Conservation (phyloP, 805 yeast genomes). For the Wickerhamiella qilinensis region DNA sequence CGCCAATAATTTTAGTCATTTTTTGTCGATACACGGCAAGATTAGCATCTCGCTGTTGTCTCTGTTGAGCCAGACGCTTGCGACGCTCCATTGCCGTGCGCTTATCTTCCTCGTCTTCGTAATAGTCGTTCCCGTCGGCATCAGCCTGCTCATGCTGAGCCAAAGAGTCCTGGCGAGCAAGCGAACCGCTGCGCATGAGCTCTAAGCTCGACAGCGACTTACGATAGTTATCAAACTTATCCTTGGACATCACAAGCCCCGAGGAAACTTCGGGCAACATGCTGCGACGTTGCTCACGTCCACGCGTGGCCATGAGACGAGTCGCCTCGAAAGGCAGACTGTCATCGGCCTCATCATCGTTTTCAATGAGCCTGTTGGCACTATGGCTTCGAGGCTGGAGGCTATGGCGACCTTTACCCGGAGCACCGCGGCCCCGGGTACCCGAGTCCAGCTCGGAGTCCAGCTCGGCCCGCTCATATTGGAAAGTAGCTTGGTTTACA, state of each 20-base stretch:
- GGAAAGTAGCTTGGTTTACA: not conserved
- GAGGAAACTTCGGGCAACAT: conserved; percentile 8
- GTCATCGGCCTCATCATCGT: conserved; percentile 12
- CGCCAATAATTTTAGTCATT: conserved; percentile 25
- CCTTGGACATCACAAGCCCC: conserved; percentile 15
- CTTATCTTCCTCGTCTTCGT: conserved; percentile 24
- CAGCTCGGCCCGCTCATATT: not conserved
- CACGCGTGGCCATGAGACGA: conserved; percentile 10
- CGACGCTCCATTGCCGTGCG: conserved; percentile 10
- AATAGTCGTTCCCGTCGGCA: conserved; percentile 24
- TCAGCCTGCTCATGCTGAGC: not conserved
- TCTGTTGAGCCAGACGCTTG: conserved; percentile 10
- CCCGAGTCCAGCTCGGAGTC: no score
- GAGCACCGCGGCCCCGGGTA: no score
- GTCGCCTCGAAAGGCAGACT: conserved; percentile 16
- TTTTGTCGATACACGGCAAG: conserved; percentile 26
- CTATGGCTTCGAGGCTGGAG: no score
- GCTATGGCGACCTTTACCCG: no score
- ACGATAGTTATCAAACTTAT: conserved; percentile 15
- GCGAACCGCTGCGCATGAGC: conserved; percentile 8
- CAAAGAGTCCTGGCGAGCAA: conserved; percentile 2
- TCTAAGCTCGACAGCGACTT: conserved; percentile 9
- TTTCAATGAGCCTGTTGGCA: no score
- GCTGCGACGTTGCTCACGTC: conserved; percentile 7
- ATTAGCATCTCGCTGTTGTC: conserved; percentile 25